Conservation (phyloP, 495 filamentous ascomycete species). For the Aspergillus sparsus region DNA sequence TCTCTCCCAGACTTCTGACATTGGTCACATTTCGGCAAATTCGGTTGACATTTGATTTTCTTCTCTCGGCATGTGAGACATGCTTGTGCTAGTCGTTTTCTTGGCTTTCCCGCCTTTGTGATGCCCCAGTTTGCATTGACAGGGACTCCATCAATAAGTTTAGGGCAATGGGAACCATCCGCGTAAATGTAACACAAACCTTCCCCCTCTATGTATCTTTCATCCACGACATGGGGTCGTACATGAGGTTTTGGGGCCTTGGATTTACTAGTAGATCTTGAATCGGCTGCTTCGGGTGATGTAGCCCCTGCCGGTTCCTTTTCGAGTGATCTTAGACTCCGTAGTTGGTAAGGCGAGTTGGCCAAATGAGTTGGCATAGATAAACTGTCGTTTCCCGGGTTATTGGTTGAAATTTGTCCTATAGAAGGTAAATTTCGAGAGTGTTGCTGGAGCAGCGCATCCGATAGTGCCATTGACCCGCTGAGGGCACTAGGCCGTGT, state of each 20-base stretch:
- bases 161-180: constrained; percentile 80
- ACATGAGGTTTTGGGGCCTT: constrained; percentile 25
- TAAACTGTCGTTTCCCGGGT: constrained; percentile 24
- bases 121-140: constrained; percentile 93
- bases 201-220: constrained; percentile 66
- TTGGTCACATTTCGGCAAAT: constrained; percentile 79
- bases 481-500: constrained; percentile 26
- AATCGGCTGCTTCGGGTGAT: constrained; percentile 25
- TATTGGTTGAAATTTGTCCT: constrained; percentile 36
- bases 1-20: constrained; percentile 85
- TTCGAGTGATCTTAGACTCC: constrained; percentile 25
- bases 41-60: constrained; percentile 95
- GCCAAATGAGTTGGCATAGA: constrained; percentile 1
- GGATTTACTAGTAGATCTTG: constrained; percentile 7
- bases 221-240: constrained; percentile 51
- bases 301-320: constrained; percentile 20
- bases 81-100: constrained; percentile 85
- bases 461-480: constrained; percentile 24
- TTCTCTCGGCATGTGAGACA: constrained; percentile 91
- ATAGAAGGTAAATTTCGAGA: constrained; percentile 36
- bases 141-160: constrained; percentile 77
- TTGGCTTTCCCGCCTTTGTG: constrained; percentile 88
- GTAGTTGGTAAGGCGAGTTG: constrained; percentile 17
- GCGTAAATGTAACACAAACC: constrained; percentile 86
- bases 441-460: constrained; percentile 28